These are phyloP conservation scores for Davidsoniella neocaledoniae DNA, from an alignment of 2,329 filamentous ascomycete species.

Conservation along the genomic window DNA sequence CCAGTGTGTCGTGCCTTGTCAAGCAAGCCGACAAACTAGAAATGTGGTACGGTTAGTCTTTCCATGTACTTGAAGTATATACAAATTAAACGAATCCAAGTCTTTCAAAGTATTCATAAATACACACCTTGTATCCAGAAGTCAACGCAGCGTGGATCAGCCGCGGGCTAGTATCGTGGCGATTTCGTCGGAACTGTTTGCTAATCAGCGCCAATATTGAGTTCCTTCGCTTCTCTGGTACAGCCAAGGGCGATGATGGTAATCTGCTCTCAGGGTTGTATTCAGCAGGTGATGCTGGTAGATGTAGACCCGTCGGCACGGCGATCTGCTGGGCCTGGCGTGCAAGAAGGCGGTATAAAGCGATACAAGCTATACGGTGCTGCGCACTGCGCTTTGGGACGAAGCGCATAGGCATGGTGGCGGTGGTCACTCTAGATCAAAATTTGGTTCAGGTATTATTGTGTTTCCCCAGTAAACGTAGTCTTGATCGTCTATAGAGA, in stretches of 20 bases:
- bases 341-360: constrained; percentile 56
- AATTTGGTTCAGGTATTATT: neutral
- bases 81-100: neutral
- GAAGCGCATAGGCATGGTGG: constrained; percentile 21
- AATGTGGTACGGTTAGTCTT: neutral
- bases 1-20: constrained; percentile 22
- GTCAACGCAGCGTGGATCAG: constrained; percentile 45
- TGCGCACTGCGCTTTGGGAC: constrained; percentile 33
- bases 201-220: constrained; percentile 42
- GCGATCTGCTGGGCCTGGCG: constrained; percentile 36
- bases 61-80: neutral
- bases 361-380: constrained; percentile 42
- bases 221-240: constrained; percentile 16
- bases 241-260: constrained; percentile 16
- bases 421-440: neutral
- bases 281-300: constrained; percentile 1
- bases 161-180: constrained; percentile 37
- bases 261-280: neutral
- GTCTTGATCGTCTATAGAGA: too few relatives aligned
- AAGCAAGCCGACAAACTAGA: constrained; percentile 27
- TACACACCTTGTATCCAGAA: constrained; percentile 47
- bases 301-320: constrained; percentile 28
- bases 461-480: neutral
- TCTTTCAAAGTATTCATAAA: too few relatives aligned
- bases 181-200: constrained; percentile 45